Evolutionary conservation across 2,329 filamentous ascomycete genomes (phyloP).

Genomic region (Thelonectria discophora): DNA sequence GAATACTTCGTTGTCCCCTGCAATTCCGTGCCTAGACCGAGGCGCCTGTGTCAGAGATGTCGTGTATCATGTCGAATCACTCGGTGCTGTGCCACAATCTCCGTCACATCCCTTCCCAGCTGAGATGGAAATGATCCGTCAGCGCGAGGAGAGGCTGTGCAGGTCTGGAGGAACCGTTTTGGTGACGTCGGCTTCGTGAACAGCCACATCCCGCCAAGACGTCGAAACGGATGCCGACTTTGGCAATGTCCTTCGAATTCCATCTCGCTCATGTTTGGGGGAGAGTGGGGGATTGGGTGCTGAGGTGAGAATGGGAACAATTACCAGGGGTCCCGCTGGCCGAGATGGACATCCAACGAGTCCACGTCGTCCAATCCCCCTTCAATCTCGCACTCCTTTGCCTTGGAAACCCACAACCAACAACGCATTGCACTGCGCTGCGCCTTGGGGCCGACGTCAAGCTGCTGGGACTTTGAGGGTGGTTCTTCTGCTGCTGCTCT

Average conservation of each 20-base stretch:
- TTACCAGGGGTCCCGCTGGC: conserved; percentile 15
- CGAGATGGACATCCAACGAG: conserved; percentile 9
- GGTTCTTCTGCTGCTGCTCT: neutral
- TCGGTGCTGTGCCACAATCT: conserved; percentile 37
- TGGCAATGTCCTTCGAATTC: conserved; percentile 5
- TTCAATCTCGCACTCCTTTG: conserved; percentile 31
- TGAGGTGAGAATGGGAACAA: conserved; percentile 12
- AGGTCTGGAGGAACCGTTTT: conserved; percentile 29
- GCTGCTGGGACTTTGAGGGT: neutral
- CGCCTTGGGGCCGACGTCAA: conserved; percentile 1
- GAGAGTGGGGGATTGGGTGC: conserved; percentile 20
- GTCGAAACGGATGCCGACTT: conserved; percentile 25
- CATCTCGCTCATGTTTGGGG: conserved; percentile 8
- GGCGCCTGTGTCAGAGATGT: neutral
- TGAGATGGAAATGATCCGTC: conserved; percentile 15
- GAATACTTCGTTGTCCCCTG: too few relatives aligned
- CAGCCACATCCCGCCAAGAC: conserved; percentile 36
- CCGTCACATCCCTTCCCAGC: conserved; percentile 25
- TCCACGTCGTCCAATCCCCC: conserved; percentile 30
- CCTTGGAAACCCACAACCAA: conserved; percentile 11
- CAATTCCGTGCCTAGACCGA: neutral
- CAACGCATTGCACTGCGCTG: neutral
- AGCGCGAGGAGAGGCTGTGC: conserved; percentile 19
- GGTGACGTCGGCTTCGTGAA: conserved; percentile 34
- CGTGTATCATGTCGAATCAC: conserved; percentile 21